These are phyloP conservation scores for Syzygium oleosum DNA, from an alignment of 345 rosid genomes.

Conservation along the genomic window DNA sequence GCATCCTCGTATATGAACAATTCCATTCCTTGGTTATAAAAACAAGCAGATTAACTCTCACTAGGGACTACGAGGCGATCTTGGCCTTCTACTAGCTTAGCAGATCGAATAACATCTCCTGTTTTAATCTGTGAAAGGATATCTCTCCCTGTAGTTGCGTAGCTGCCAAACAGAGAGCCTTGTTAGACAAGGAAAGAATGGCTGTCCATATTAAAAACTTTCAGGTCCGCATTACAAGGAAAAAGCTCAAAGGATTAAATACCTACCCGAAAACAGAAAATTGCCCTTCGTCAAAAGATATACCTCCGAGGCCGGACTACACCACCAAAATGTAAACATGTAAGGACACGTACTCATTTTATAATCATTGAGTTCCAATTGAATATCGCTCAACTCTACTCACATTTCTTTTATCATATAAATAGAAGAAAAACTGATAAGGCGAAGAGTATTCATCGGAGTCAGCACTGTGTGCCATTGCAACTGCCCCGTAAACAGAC, in stretches of 20 bases:
- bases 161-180: slow-evolving; percentile 21
- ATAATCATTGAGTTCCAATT: background rate
- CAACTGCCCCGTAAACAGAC: slow-evolving; percentile 83
- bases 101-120: slow-evolving; percentile 66
- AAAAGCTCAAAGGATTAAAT: background rate
- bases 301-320: slow-evolving; percentile 89
- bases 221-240: background rate
- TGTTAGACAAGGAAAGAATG: background rate
- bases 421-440: slow-evolving; percentile 81
- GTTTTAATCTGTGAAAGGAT: slow-evolving; percentile 76
- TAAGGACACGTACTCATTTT: background rate
- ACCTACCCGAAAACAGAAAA: slow-evolving; percentile 86
- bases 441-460: slow-evolving; percentile 93
- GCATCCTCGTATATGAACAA: background rate
- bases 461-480: slow-evolving; percentile 80
- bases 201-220: background rate
- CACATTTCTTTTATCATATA: slow-evolving; percentile 88
- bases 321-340: background rate
- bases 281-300: slow-evolving; percentile 92
- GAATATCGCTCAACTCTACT: background rate
- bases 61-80: slow-evolving; percentile 66
- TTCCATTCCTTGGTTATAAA: background rate
- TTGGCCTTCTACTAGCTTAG: slow-evolving; percentile 63
- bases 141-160: slow-evolving; percentile 64
- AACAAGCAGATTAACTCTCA: slow-evolving; percentile 20